Evolutionary conservation across 139 green algal genomes (phyloP).

Genomic region (Chlorella sp.): DNA sequence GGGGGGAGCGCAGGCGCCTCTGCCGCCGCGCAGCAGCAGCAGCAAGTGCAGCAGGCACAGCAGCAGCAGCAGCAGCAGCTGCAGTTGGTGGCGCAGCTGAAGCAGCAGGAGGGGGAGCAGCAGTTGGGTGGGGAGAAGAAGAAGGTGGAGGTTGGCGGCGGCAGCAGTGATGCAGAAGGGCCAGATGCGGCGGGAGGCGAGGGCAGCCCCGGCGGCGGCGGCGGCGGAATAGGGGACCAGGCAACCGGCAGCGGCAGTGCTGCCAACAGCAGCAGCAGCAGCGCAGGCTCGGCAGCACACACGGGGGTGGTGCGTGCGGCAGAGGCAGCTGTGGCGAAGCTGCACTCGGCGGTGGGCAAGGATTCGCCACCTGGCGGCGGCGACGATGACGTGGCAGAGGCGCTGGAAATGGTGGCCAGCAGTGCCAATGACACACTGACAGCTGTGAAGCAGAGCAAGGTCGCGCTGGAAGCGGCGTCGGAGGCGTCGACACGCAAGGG

Average conservation of each 20-base stretch:
- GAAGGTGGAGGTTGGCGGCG: too few species aligned
- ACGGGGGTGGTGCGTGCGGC: background rate
- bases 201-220: too few species aligned
- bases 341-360: conserved; percentile 4
- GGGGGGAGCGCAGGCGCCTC: background rate
- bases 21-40: background rate
- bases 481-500: conserved; percentile 1
- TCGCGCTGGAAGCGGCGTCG: conserved; percentile 22
- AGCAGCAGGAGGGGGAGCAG: background rate
- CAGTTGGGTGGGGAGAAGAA: background rate
- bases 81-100: background rate
- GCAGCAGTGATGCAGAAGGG: background rate
- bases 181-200: background rate
- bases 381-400: background rate
- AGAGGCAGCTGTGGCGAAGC: conserved; percentile 19
- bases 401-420: conserved; percentile 23
- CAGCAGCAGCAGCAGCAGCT: background rate
- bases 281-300: background rate
- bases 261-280: background rate
- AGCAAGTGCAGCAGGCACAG: background rate
- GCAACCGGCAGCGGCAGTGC: background rate
- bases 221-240: background rate
- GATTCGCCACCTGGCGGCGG: background rate
- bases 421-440: conserved; percentile 26
- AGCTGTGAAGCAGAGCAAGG: conserved; percentile 23